phyloP scores from a whole-genome alignment of 2,329 filamentous ascomycete genomes.

The Camillea tinctor region DNA sequence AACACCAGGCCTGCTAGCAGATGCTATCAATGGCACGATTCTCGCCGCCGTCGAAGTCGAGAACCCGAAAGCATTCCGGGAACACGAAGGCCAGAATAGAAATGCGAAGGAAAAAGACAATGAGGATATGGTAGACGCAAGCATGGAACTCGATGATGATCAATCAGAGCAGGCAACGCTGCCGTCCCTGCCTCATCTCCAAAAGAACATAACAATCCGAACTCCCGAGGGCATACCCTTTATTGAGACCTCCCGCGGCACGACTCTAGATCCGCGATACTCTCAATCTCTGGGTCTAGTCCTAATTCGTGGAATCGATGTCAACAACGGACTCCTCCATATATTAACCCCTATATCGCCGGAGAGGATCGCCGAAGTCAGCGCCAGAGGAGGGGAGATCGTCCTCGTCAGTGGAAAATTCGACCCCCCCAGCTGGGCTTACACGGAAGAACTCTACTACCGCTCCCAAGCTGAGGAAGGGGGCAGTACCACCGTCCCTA shows the following conservation, averaged over 20 bases:
- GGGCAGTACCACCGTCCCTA: conserved; percentile 19
- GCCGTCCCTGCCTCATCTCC: conserved; percentile 11
- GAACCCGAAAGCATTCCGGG: conserved; percentile 48
- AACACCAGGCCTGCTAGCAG: conserved; percentile 55
- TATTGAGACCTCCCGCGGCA: conserved; percentile 53
- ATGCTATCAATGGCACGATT: conserved; percentile 69
- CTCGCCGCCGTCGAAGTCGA: conserved; percentile 66
- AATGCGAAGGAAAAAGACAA: conserved; percentile 17
- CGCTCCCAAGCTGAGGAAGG: conserved; percentile 24
- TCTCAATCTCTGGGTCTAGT: conserved; percentile 63
- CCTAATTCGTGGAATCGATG: conserved; percentile 69
- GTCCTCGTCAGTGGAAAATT: conserved; percentile 68
- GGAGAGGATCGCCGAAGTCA: conserved; percentile 40
- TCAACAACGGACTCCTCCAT: conserved; percentile 52
- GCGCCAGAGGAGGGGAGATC: conserved; percentile 45
- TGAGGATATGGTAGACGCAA: conserved; percentile 4
- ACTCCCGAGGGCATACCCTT: conserved; percentile 60
- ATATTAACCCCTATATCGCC: conserved; percentile 60
- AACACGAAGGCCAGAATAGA: conserved; percentile 1
- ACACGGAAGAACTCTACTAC: conserved; percentile 59
- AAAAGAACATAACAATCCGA: conserved; percentile 34
- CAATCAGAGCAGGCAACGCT: conserved; percentile 4
- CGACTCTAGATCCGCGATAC: conserved; percentile 57
- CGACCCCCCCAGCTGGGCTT: conserved; percentile 68
- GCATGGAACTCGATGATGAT: conserved; percentile 25